Base-by-base conservation (phyloP, 2,329 filamentous ascomycete genomes). In the Macroventuria anomochaeta region DNA sequence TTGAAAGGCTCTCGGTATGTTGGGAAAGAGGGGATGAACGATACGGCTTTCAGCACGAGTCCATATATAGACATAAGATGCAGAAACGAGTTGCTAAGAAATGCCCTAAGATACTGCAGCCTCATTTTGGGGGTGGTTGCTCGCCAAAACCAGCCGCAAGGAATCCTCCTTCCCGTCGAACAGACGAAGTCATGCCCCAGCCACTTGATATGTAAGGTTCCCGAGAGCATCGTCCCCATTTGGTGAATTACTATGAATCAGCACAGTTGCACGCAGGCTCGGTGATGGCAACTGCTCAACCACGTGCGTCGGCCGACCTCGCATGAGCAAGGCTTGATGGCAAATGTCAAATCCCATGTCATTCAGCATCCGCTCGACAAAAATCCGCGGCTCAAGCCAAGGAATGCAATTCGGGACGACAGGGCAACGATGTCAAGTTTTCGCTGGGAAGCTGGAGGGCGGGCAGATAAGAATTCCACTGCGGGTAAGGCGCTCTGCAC, bases 401-500 rank as follows among this genome's bases (percentile, higher is more conserved):
- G 34, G 28, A 33, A 36, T 32, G 34, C 33, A 36, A 49, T 36
- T n/a, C 33, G 29, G 26, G 8, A 23, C 11, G 21, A 26, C 20
- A 40, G 13, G 44, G 39, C 38, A 38, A 23, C 18, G 23, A 28
- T 20, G 28, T 26, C 33, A 23, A 39, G 20, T 2, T 32, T 6
- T 17, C 13, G 44, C 12, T 41, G 34, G 25, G 12, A 25, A 21
- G 15, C n/a, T 40, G 33, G 29, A 43, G 34, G 39, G 34, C 40
- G 44, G 44, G 26, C 43, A 47, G 46, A 55, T 59, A 53, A 53
- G 46, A 46, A 54, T 54, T 36, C 46, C 34, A 50, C 36, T 53
- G 55, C 50, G 38, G 50, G 41, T 54, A 58, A 56, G 55, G 32
- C 55, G 52, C 51, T 46, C 32, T 56, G 42, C 32, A 37, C 34